These are phyloP conservation scores for Cladosporium halotolerans DNA, from an alignment of 2,329 filamentous ascomycete genomes.

Conservation along the genomic window DNA sequence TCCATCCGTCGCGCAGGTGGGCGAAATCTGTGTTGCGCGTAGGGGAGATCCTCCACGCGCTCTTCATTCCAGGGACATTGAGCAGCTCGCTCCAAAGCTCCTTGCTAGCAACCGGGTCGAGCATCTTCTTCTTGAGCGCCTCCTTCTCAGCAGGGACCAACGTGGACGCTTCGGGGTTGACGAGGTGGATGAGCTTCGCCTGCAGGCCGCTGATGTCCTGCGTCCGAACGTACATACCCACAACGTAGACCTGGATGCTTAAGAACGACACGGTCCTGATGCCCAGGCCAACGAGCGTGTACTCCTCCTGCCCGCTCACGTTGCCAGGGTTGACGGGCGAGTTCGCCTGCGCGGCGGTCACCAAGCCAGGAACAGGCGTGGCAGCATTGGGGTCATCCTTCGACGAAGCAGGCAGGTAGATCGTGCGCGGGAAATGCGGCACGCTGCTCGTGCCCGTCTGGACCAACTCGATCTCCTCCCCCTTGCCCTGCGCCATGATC, in stretches of 20 bases:
- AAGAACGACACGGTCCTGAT: slow-evolving; percentile 87
- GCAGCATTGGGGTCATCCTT: slow-evolving; percentile 26
- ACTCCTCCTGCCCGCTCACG: slow-evolving; percentile 53
- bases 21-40: slow-evolving; percentile 92
- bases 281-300: slow-evolving; percentile 81
- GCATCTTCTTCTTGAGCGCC: slow-evolving; percentile 59
- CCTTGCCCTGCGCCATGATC: slow-evolving; percentile 39
- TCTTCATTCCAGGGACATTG: slow-evolving; percentile 61
- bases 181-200: slow-evolving; percentile 64
- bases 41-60: slow-evolving; percentile 75
- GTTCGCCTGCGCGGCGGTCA: slow-evolving; percentile 21
- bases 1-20: slow-evolving; percentile 85
- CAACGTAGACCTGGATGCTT: slow-evolving; percentile 86
- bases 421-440: slow-evolving; percentile 67
- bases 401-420: slow-evolving; percentile 52
- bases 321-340: slow-evolving; percentile 28
- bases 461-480: slow-evolving; percentile 64
- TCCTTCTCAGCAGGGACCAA: slow-evolving; percentile 78
- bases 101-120: slow-evolving; percentile 64
- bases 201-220: slow-evolving; percentile 78
- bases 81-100: slow-evolving; percentile 70
- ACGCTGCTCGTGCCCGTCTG: slow-evolving; percentile 77
- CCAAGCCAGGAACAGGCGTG: slow-evolving; percentile 12
- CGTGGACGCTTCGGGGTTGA: slow-evolving; percentile 73
- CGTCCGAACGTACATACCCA: slow-evolving; percentile 85